These are phyloP conservation scores for Cymbidium sinense DNA, from an alignment of 106 monocot species.

Conservation along the genomic window DNA sequence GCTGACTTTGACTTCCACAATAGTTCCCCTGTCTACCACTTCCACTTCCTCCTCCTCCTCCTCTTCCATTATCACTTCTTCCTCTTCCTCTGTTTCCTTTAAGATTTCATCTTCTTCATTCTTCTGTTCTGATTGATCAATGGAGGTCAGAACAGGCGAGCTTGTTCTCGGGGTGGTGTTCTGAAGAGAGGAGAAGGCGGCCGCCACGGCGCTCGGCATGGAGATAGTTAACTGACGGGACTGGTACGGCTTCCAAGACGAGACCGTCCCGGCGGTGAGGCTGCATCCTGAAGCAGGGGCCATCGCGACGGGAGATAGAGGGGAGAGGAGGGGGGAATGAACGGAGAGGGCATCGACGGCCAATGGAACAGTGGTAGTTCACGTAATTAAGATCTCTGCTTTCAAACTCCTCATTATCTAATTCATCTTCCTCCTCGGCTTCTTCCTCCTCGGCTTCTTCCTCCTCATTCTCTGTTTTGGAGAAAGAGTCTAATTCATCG, in stretches of 20 bases:
- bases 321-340: slow-evolving; percentile 82
- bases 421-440: neutral
- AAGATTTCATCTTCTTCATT: slow-evolving; percentile 5
- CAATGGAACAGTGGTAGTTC: slow-evolving; percentile 84
- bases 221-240: slow-evolving; percentile 73
- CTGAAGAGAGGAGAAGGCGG: slow-evolving; percentile 84
- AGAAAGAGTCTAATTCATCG: slow-evolving; percentile 16
- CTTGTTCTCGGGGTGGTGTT: slow-evolving; percentile 22
- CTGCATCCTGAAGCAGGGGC: slow-evolving; percentile 67
- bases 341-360: slow-evolving; percentile 23
- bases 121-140: neutral
- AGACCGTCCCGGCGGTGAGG: slow-evolving; percentile 72
- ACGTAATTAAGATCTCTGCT: slow-evolving; percentile 37
- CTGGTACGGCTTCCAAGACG: slow-evolving; percentile 75
- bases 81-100: slow-evolving; percentile 9
- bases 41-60: slow-evolving; percentile 82
- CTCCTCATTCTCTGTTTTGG: slow-evolving; percentile 6
- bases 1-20: slow-evolving; percentile 88
- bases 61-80: slow-evolving; percentile 31
- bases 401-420: neutral
- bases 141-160: neutral
- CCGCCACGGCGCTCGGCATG: slow-evolving; percentile 67
- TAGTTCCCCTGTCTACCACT: slow-evolving; percentile 73
- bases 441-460: too few species aligned
- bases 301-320: slow-evolving; percentile 68